These are phyloP conservation scores for Obelidium mucronatum DNA, from an alignment of 192 early-diverging fungal genomes.

Conservation along the genomic window DNA sequence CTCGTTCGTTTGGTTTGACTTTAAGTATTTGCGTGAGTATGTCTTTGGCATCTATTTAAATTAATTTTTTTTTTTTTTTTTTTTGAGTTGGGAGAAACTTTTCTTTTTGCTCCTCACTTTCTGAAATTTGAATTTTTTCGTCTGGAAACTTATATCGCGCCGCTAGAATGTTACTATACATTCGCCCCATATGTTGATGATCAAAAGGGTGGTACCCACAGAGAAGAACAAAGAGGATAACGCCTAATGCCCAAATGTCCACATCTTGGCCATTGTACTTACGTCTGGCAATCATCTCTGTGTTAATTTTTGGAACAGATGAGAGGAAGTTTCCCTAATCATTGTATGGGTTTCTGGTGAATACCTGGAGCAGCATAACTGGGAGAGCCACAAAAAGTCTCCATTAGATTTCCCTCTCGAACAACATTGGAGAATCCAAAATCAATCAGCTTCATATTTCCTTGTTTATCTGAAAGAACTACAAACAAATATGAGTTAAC, in stretches of 20 bases:
- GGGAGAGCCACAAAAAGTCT: slow-evolving; percentile 58
- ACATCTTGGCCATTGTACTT: slow-evolving; percentile 89
- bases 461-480: slow-evolving; percentile 33
- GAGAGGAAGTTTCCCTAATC: slow-evolving; percentile 2
- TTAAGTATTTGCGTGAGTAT: slow-evolving; percentile 46
- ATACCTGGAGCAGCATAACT: slow-evolving; percentile 54
- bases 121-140: slow-evolving; percentile 24
- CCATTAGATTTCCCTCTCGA: slow-evolving; percentile 33
- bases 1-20: slow-evolving; percentile 35
- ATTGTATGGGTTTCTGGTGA: background rate
- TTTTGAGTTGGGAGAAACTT: too few relatives aligned
- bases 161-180: slow-evolving; percentile 50
- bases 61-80: background rate
- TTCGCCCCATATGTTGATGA: slow-evolving; percentile 77
- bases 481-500: background rate
- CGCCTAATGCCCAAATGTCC: slow-evolving; percentile 93
- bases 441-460: slow-evolving; percentile 56
- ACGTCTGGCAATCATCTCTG: slow-evolving; percentile 76
- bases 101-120: slow-evolving; percentile 39
- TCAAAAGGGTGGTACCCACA: slow-evolving; percentile 91
- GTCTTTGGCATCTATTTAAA: slow-evolving; percentile 34
- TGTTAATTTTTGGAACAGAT: background rate
- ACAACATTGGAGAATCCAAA: slow-evolving; percentile 58
- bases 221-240: slow-evolving; percentile 90
- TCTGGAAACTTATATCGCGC: slow-evolving; percentile 48